Base-by-base conservation (phyloP, 23 red algal species). In the Gracilaria caudata region DNA sequence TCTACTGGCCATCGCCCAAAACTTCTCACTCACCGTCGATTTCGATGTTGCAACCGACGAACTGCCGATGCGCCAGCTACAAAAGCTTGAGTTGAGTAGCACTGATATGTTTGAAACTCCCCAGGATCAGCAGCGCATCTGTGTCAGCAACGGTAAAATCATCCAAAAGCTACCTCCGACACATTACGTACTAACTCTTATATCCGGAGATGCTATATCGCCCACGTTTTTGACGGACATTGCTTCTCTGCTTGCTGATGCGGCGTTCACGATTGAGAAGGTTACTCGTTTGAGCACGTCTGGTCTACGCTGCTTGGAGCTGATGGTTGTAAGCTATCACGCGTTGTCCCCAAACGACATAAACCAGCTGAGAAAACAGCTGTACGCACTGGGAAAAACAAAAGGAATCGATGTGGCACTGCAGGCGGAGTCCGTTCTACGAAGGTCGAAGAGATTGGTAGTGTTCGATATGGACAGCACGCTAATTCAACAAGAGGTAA, bases 391-490 rank as follows among this genome's bases (percentile, higher is more conserved):
- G 21, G 96, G 96, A 44, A 88, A 65, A 47, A 64, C 84, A 35
- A 54, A 59, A 28, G 43, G 61, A 35, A 74, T 94, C 40, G 96
- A 98, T 65, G 90, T 98, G 4, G 96, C 96, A 3, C 68, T 98
- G 51, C 96, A 98, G 80, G 76, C 80, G 28, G 96, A 98, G 55
- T 87, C 54, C 41, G 81, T 98, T 0, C 53, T 90, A 44, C 81
- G 96, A 60, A 81, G 92, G 58, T 91, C 84, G 33, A 98, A 95
- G 49, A 72, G 96, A 51, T 71, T 98, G 20, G 96, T 98, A 3
- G 96, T 98, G 19, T 92, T 98, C 86, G 96, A 98, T 74, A 98
- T 98, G 96, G 96, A 98, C 82, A 86, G 76, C 36, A 98, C 96
- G 29, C 86, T 98, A 36, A 98, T 98, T 47, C 96, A 98, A 43